phyloP scores from a whole-genome alignment of 2,329 filamentous ascomycete species.

The Colletotrichum sp. region DNA sequence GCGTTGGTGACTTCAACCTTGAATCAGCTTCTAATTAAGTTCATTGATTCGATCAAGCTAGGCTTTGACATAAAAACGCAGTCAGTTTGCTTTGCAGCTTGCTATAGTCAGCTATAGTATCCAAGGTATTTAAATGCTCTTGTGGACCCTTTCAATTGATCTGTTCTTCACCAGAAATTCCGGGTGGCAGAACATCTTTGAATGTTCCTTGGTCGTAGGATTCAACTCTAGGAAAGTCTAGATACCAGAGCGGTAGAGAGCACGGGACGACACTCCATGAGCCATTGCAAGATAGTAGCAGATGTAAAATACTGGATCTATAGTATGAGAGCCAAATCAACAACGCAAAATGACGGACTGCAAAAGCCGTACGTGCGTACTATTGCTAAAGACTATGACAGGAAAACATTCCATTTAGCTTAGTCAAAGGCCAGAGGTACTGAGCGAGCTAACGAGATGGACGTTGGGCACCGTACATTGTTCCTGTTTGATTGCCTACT shows the following conservation, averaged over 20 bases:
- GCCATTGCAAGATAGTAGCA: background rate
- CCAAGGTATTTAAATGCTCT: background rate
- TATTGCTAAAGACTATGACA: background rate
- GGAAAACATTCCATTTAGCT: background rate
- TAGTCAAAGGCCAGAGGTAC: background rate
- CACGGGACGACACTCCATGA: background rate
- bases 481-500: background rate
- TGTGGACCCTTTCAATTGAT: background rate
- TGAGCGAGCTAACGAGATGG: background rate
- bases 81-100: background rate
- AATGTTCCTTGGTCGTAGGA: background rate
- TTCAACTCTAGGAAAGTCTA: background rate
- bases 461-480: no score
- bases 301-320: background rate
- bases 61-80: background rate
- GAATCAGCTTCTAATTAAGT: background rate
- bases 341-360: background rate
- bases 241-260: background rate
- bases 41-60: background rate
- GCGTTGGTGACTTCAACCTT: background rate
- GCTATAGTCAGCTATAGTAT: no score
- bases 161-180: background rate
- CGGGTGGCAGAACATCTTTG: no score
- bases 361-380: fast-evolving
- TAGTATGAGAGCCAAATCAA: background rate